A percentile compares a stretch with the other conserved stretches of the same genome.
Evolutionary conservation across 371 early-diverging fungal genomes (phyloP).

Genomic region (Apophysomyces elegans): DNA sequence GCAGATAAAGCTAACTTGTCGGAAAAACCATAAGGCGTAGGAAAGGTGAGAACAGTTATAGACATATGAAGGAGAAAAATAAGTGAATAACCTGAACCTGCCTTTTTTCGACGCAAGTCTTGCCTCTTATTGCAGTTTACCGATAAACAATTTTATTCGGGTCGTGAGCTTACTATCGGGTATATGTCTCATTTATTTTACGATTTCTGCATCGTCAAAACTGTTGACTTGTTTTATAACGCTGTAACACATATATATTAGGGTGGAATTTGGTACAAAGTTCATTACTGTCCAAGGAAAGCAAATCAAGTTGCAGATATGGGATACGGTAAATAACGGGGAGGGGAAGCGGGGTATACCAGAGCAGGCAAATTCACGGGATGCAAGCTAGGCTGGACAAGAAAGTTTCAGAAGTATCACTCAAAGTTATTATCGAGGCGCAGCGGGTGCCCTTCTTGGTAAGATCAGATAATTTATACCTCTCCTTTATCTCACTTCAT

Average conservation of each 20-base stretch:
- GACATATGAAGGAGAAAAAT: neutral
- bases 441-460: conserved; percentile 89
- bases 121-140: conserved; percentile 80
- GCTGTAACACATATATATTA: conserved; percentile 14
- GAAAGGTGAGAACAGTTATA: conserved; percentile 58
- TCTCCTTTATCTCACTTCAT: too few species aligned
- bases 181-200: conserved; percentile 22
- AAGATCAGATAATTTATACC: conserved; percentile 13
- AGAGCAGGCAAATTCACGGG: neutral
- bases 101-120: conserved; percentile 45
- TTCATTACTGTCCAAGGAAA: conserved; percentile 76
- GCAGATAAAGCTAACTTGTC: neutral
- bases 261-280: conserved; percentile 81
- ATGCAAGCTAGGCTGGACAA: conserved; percentile 74
- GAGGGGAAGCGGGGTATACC: conserved; percentile 36
- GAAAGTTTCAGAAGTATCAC: conserved; percentile 95
- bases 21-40: conserved; percentile 59
- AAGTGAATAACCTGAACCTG: neutral
- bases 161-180: conserved; percentile 83
- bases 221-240: neutral
- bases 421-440: conserved; percentile 95
- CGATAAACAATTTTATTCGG: conserved; percentile 77
- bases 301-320: conserved; percentile 94
- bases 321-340: conserved; percentile 89
- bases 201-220: neutral